phyloP scores from a whole-genome alignment of 164 flowering plant species.

The Sedum album region DNA sequence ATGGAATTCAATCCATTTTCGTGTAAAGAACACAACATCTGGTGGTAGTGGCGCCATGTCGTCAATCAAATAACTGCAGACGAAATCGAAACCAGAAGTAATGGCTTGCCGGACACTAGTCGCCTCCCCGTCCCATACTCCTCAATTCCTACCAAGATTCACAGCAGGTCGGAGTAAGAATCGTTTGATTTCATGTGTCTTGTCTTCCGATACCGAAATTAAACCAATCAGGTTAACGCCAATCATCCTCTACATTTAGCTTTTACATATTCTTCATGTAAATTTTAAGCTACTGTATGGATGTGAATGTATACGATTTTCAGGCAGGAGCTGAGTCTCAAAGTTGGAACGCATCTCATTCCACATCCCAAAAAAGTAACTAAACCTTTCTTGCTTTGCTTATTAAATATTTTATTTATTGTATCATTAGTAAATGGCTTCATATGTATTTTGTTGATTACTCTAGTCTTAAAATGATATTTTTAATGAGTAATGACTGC shows the following conservation, averaged over 20 bases:
- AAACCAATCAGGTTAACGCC: background rate
- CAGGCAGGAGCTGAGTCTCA: constrained; percentile 52
- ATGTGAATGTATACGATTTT: background rate
- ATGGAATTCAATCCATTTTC: background rate
- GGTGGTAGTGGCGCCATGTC: background rate
- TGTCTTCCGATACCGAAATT: background rate
- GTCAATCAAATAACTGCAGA: too few species aligned
- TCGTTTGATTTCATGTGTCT: background rate
- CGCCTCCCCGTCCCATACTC: background rate
- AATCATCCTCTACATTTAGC: too few species aligned
- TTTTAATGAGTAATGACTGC: too few species aligned
- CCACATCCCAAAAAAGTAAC: constrained; percentile 88
- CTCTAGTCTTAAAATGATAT: too few species aligned
- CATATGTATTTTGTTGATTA: too few species aligned
- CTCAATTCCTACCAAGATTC: background rate
- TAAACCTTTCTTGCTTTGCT: background rate
- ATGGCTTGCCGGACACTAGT: background rate
- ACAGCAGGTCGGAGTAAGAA: background rate
- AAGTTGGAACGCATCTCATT: constrained; percentile 71
- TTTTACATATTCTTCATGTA: background rate
- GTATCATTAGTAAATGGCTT: too few species aligned
- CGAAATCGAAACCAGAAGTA: background rate
- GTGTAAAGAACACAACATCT: background rate
- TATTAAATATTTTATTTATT: too few species aligned
- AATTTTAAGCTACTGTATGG: background rate